Conservation (phyloP, 2,329 filamentous ascomycete species). For the Botrytis elliptica region DNA sequence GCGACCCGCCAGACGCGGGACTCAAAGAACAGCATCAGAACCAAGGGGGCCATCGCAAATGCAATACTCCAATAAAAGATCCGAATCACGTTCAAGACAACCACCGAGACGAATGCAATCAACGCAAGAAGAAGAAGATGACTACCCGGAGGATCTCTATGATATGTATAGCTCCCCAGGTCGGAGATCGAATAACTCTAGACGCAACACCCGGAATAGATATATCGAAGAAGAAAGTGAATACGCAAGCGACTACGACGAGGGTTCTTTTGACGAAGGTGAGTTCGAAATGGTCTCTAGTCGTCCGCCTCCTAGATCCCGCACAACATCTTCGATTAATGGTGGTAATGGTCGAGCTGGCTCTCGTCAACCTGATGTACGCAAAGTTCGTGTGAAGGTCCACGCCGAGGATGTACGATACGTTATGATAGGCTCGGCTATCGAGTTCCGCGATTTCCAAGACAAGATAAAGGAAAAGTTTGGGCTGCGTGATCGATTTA, state of each 20-base stretch:
- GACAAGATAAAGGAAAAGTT: slow-evolving; percentile 86
- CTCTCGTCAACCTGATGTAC: slow-evolving; percentile 64
- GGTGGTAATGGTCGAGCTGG: slow-evolving; percentile 46
- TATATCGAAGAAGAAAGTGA: slow-evolving; percentile 83
- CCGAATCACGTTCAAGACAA: slow-evolving; percentile 31
- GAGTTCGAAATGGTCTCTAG: slow-evolving; percentile 77
- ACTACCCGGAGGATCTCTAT: slow-evolving; percentile 59
- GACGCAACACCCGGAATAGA: slow-evolving; percentile 46
- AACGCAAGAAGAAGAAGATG: slow-evolving; percentile 55
- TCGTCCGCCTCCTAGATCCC: slow-evolving; percentile 44
- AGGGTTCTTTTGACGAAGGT: slow-evolving; percentile 68
- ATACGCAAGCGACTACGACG: slow-evolving; percentile 69
- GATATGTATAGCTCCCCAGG: slow-evolving; percentile 60
- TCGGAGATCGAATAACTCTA: slow-evolving; percentile 43
- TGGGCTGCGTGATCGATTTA: slow-evolving; percentile 71
- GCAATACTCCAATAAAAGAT: slow-evolving; percentile 38
- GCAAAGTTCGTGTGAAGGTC: slow-evolving; percentile 86
- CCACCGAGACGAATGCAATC: slow-evolving; percentile 32
- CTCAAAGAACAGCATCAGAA: slow-evolving; percentile 51
- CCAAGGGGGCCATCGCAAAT: slow-evolving; percentile 45
- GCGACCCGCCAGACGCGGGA: slow-evolving; percentile 40
- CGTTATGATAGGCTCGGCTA: slow-evolving; percentile 74
- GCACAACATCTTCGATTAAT: slow-evolving; percentile 37
- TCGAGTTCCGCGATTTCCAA: slow-evolving; percentile 75
- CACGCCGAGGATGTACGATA: slow-evolving; percentile 89